Conservation (phyloP, 805 yeast species). For the Candida maris region DNA sequence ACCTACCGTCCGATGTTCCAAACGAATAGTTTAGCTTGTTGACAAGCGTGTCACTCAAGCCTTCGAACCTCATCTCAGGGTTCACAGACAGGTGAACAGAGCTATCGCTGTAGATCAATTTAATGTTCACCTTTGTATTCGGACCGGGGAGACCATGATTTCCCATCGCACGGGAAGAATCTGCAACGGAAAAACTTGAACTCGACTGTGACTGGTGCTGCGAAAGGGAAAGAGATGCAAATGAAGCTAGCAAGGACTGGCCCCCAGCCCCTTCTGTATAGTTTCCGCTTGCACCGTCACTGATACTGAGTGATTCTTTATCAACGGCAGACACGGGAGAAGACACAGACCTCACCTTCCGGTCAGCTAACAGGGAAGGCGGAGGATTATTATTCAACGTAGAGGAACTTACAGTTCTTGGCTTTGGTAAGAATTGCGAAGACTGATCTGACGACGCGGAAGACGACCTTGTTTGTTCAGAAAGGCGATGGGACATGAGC, state of each 20-base stretch:
- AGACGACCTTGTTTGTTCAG: conserved; percentile 23
- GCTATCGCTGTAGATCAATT: conserved; percentile 37
- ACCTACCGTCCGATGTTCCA: conserved; percentile 39
- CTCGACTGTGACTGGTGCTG: conserved; percentile 3
- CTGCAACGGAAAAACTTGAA: not conserved
- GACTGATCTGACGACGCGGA: conserved; percentile 22
- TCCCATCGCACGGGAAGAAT: conserved; percentile 1
- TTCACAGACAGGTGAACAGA: conserved; percentile 67
- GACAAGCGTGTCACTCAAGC: conserved; percentile 42
- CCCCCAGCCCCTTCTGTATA: not conserved
- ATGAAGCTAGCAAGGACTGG: conserved; percentile 6
- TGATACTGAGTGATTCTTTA: conserved; percentile 3
- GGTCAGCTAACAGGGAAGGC: conserved; percentile 23
- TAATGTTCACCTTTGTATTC: conserved; percentile 23
- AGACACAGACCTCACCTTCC: conserved; percentile 32
- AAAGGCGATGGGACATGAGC: conserved; percentile 10
- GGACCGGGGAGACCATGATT: conserved; percentile 2
- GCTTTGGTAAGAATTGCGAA: conserved; percentile 20
- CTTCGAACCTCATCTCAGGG: conserved; percentile 15
- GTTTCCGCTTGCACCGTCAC: not conserved
- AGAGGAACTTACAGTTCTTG: conserved; percentile 27
- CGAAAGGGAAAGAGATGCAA: conserved; percentile 18
- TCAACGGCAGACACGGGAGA: conserved; percentile 25
- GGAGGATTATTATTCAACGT: conserved; percentile 23
- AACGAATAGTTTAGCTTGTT: conserved; percentile 54